phyloP scores from a whole-genome alignment of 176 grass and related monocot species.

The Pharus latifolius region DNA sequence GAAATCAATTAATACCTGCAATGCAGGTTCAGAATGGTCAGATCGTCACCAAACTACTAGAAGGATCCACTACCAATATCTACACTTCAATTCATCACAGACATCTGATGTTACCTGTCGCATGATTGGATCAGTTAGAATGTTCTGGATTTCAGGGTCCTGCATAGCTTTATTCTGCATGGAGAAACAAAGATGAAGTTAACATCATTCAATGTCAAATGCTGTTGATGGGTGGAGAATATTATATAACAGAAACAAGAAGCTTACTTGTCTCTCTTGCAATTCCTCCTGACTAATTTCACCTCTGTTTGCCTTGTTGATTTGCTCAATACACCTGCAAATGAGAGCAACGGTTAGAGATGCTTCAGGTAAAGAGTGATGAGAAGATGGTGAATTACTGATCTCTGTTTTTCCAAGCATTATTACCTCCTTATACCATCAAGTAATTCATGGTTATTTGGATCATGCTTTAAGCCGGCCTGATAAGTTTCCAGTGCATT shows the following conservation, averaged over 20 bases:
- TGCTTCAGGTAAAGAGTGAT: neutral
- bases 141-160: slow-evolving; percentile 88
- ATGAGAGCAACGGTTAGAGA: neutral
- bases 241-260: neutral
- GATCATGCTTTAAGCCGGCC: slow-evolving; percentile 86
- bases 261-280: slow-evolving; percentile 70
- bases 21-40: neutral
- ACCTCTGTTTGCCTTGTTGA: slow-evolving; percentile 65
- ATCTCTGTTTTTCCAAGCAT: neutral
- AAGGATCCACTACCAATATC: neutral
- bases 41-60: neutral
- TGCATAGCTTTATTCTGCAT: slow-evolving; percentile 75
- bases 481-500: slow-evolving; percentile 96
- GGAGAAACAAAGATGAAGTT: neutral
- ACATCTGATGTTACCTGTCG: slow-evolving; percentile 47
- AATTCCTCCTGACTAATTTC: slow-evolving; percentile 73
- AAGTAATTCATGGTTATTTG: slow-evolving; percentile 71
- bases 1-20: slow-evolving; percentile 72
- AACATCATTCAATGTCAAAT: neutral
- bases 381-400: neutral
- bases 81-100: neutral
- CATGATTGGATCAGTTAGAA: slow-evolving; percentile 80
- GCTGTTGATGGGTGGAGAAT: neutral
- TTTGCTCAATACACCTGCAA: slow-evolving; percentile 67
- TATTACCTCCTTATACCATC: slow-evolving; percentile 32